Evolutionary conservation across 2,329 filamentous ascomycete genomes (phyloP), one percentile per base, ranked within the genome.

Genomic region (Cadophora sp.): DNA sequence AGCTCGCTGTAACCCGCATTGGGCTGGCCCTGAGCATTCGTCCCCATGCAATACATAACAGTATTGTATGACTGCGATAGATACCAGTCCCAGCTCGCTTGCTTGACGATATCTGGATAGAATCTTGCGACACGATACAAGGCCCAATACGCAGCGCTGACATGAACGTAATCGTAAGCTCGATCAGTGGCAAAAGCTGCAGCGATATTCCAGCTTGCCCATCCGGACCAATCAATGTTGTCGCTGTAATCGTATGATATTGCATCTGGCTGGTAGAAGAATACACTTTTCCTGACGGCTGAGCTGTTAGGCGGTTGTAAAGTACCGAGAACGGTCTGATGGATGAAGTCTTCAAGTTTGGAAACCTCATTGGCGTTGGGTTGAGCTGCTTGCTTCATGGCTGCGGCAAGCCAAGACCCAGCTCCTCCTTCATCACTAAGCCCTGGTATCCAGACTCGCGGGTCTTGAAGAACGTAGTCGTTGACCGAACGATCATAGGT

Each of bases 101-200:
- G 74, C 0, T 78, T 80, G 1, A 83, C 74, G 1, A 85, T 73
- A 0, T 79, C 77, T 0, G 85, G 84, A 65, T 85, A 84, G 4
- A 81, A 80, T 29, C 85, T 77, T 0, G 83, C 86, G 12, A 83
- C 83, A 1, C 85, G 83, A 69, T 89, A 89, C 55, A 89, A 73
- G 0, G 84, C 79, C 86, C 86, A 89, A 73, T 89, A 89, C 0
- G 83, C 79, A 0, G 83, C 85, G 0, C 83, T 78, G 0, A 86
- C 83, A 69, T 89, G 86, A 2, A 89, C 83, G 69, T 89, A 89
- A 71, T 89, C 82, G 70, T 89, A 89, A 0, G 86, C 85, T 2
- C 87, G 80, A 24, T 84, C 81, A 0, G 83, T 80, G 0, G 77
- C 77, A 68, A 83, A 83, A 0, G 87, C 80, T 0, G 79, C 76